Evolutionary conservation across 495 filamentous ascomycete species (phyloP), one percentile per base, ranked within the genome.

Genomic region (Collariella sp.): DNA sequence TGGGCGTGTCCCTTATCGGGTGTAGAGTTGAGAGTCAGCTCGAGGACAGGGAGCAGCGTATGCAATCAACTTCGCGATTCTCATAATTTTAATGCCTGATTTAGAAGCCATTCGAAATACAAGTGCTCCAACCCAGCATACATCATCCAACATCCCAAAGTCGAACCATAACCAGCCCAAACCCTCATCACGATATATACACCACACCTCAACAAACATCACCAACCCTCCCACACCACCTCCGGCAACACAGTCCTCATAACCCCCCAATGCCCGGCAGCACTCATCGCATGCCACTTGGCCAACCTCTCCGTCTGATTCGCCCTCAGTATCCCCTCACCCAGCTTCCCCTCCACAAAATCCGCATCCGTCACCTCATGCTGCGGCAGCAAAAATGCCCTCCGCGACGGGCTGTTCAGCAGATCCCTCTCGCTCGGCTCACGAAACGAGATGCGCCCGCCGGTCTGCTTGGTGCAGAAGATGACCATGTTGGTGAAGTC

Each of bases 401-500:
- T 68, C 23, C 91, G 75, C 16, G 84, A 81, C 19, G 80, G 72
- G 63, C 85, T 91, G 29, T 82, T 81, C 19, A 95, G 75, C 60
- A 78, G 83, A 60, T 98, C 93, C 11, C 71, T 70, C 13, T 76
- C 67, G 2, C 69, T 73, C 0, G 91, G 83, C 19, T 77, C 57
- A 2, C 93, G 78, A 76, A 97, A 96, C 1, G 63, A 65, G 49
- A 93, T 73, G 3, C 18, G 6, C 5, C 55, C 26, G 6, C 57
- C 35, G 9, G 65, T 23, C 3, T 62, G 57, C 59, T 83, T 83
- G 41, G 76, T 78, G 71, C 86, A 89, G 62, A 87, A 88, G 47
- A 88, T 77, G 57, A 83, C 87, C 79, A 96, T 86, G 72, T 98
- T 98, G 59, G 87, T 87, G 66, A 96, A 95, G 63, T 95, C 86